Evolutionary conservation across 192 early-diverging fungal species (phyloP).

Genomic region (Coemansia asiatica): DNA sequence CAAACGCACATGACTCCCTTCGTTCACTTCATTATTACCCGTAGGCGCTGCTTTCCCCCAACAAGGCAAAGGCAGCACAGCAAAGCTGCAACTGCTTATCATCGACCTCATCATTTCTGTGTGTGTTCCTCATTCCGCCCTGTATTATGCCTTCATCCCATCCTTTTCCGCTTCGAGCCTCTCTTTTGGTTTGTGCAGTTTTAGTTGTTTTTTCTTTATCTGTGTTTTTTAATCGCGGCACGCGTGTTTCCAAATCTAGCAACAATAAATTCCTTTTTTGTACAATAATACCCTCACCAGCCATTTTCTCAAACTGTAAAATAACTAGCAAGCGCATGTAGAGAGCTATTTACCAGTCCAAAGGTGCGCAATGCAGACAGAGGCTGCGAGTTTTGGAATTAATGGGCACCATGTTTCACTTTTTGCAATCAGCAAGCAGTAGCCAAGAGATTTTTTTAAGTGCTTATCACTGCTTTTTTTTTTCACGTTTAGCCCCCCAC

Average conservation of each 20-base stretch:
- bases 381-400: not conserved
- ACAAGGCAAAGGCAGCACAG: not conserved
- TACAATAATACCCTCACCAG: not conserved
- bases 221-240: not conserved
- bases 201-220: not conserved
- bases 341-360: not conserved
- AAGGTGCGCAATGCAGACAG: too few species aligned
- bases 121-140: not conserved
- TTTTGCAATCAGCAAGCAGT: not conserved
- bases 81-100: not conserved
- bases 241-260: not conserved
- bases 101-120: not conserved
- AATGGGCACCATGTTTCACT: not conserved
- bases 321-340: not conserved
- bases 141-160: not conserved
- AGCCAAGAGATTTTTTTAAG: not conserved
- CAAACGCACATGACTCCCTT: constrained; percentile 1
- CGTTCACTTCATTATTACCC: not conserved
- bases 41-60: not conserved
- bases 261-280: constrained; percentile 2
- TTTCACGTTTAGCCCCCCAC: not conserved
- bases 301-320: not conserved
- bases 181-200: not conserved
- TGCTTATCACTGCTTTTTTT: not conserved
- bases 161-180: not conserved